A percentile compares a stretch with the other conserved stretches of the same genome.
phyloP scores from a whole-genome alignment of 768 basidiomycete genomes.

The Panellus pusillus region DNA sequence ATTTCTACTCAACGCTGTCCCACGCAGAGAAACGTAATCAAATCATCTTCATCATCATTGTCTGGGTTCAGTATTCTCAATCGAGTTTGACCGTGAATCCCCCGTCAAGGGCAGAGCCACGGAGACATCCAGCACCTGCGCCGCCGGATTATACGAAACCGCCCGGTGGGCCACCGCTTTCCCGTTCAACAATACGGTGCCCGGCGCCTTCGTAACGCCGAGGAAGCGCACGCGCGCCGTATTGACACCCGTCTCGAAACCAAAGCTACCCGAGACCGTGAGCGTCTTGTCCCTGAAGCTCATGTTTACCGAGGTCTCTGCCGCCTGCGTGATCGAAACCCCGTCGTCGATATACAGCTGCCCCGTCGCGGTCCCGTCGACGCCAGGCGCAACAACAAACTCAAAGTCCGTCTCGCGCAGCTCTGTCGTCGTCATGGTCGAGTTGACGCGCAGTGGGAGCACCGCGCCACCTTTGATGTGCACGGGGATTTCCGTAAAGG shows the following conservation, averaged over 20 bases:
- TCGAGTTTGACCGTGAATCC: conserved; percentile 32
- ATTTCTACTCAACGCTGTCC: no score
- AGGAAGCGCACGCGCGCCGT: conserved; percentile 39
- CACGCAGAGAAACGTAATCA: no score
- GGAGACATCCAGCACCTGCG: conserved; percentile 45
- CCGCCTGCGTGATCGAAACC: conserved; percentile 41
- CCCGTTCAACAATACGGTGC: conserved; percentile 31
- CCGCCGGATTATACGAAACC: conserved; percentile 36
- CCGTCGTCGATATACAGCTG: conserved; percentile 67
- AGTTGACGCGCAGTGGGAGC: conserved; percentile 53
- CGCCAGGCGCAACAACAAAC: conserved; percentile 58
- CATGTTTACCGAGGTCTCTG: conserved; percentile 35
- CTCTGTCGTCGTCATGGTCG: conserved; percentile 61
- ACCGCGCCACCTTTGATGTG: conserved; percentile 62
- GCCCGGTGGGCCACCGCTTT: conserved; percentile 20
- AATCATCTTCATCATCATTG: no score
- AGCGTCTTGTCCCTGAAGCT: conserved; percentile 31
- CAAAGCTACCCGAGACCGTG: conserved; percentile 38
- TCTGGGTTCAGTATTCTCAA: background rate
- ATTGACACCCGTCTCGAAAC: conserved; percentile 38
- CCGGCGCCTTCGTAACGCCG: conserved; percentile 32
- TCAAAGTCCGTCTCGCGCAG: conserved; percentile 59
- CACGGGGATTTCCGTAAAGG: conserved; percentile 59
- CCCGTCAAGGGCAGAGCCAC: conserved; percentile 37
- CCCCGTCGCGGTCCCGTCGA: conserved; percentile 53